Percentiles rank a stretch among this genome's conserved stretches.
These are phyloP conservation scores for Pestalotiopsis sp. DNA, from an alignment of 2,329 filamentous ascomycete genomes.

Conservation along the genomic window DNA sequence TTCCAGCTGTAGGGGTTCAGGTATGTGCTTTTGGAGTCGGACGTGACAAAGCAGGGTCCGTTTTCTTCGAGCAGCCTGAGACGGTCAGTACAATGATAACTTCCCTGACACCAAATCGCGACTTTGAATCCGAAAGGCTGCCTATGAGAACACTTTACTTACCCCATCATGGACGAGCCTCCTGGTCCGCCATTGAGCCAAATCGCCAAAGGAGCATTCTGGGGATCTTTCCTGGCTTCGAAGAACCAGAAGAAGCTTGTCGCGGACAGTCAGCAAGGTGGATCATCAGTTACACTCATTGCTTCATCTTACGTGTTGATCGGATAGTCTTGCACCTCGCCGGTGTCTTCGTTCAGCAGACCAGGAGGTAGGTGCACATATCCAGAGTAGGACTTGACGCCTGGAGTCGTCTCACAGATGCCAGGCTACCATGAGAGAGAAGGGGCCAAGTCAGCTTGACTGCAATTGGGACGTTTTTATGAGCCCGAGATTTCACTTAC, in stretches of 20 bases:
- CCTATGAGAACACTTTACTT: neutral
- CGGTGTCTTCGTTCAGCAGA: constrained; percentile 36
- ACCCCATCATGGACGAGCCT: constrained; percentile 53
- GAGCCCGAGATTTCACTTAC: constrained; percentile 15
- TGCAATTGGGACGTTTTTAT: no score
- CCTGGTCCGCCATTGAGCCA: constrained; percentile 64
- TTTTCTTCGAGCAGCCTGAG: constrained; percentile 46
- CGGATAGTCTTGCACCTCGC: constrained; percentile 47
- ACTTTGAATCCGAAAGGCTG: no score
- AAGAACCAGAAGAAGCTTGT: constrained; percentile 43
- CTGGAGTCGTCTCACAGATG: constrained; percentile 56
- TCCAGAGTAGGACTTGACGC: constrained; percentile 63
- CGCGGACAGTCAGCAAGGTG: constrained; percentile 42
- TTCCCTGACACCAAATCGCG: no score
- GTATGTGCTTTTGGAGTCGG: constrained; percentile 48
- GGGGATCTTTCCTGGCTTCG: constrained; percentile 32
- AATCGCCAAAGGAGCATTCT: constrained; percentile 46
- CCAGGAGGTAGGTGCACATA: constrained; percentile 58
- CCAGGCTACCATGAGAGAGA: constrained; percentile 43
- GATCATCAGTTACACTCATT: constrained; percentile 20
- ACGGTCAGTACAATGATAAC: neutral
- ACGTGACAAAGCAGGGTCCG: constrained; percentile 48
- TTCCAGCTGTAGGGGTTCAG: constrained; percentile 63
- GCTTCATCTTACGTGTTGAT: constrained; percentile 46
- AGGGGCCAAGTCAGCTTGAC: neutral